phyloP scores from a whole-genome alignment of 805 yeast genomes.

The Teunomyces funiuensis region DNA sequence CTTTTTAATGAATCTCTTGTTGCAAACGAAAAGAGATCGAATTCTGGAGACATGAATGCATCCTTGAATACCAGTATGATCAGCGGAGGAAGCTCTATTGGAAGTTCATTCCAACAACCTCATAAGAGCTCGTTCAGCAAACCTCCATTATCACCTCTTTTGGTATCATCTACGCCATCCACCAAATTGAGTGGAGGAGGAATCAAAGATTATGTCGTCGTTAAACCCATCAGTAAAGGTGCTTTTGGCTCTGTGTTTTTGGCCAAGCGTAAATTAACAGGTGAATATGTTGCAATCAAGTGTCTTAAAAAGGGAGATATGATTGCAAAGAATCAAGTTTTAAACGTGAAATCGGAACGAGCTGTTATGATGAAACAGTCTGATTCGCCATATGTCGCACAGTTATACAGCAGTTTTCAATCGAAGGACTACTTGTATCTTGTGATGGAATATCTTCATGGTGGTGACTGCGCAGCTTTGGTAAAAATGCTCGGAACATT shows the following conservation, averaged over 20 bases:
- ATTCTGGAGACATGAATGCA: slow-evolving; percentile 17
- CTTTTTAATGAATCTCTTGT: slow-evolving; percentile 10
- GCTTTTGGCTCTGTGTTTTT: slow-evolving; percentile 96
- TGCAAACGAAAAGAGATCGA: slow-evolving; percentile 17
- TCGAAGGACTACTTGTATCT: slow-evolving; percentile 80
- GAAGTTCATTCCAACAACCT: not conserved
- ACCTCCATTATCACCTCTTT: slow-evolving; percentile 77
- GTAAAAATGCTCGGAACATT: slow-evolving; percentile 78
- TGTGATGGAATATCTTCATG: slow-evolving; percentile 95
- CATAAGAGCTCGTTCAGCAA: slow-evolving; percentile 23
- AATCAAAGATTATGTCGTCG: slow-evolving; percentile 82
- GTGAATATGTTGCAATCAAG: slow-evolving; percentile 94
- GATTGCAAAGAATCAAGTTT: slow-evolving; percentile 95
- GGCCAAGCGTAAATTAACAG: slow-evolving; percentile 79
- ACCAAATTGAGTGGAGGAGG: slow-evolving; percentile 60
- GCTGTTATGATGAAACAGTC: slow-evolving; percentile 98
- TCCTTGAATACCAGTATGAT: not conserved
- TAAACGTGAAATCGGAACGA: slow-evolving; percentile 90
- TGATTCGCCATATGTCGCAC: slow-evolving; percentile 90
- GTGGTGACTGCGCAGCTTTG: slow-evolving; percentile 92
- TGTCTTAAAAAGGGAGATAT: slow-evolving; percentile 89
- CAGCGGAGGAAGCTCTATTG: not conserved
- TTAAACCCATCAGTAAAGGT: slow-evolving; percentile 93
- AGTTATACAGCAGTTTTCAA: slow-evolving; percentile 84
- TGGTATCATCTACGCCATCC: slow-evolving; percentile 62